Percentiles rank a stretch among this genome's conserved stretches.
Conservation (phyloP, 805 yeast species). For the Ogataea sp. region DNA sequence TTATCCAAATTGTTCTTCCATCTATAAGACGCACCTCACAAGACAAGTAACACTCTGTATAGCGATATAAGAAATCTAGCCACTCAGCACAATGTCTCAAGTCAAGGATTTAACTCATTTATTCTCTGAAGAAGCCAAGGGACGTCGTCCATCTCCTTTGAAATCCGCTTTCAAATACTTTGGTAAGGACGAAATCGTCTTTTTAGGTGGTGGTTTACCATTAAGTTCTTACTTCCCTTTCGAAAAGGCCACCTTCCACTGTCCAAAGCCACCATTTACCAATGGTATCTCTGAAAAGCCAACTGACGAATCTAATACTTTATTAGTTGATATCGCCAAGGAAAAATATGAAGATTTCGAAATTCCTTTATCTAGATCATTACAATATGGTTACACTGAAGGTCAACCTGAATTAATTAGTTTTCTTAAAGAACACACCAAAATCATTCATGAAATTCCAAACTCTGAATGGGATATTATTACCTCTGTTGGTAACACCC, state of each 20-base stretch:
- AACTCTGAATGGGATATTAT: slow-evolving; percentile 71
- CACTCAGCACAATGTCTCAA: background rate
- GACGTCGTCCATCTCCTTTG: slow-evolving; percentile 72
- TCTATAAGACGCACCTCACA: no score
- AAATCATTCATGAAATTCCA: slow-evolving; percentile 38
- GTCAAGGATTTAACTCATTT: slow-evolving; percentile 64
- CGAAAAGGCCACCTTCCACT: slow-evolving; percentile 59
- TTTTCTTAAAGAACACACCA: slow-evolving; percentile 73
- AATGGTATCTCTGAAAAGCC: slow-evolving; percentile 69
- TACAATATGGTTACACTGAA: slow-evolving; percentile 84
- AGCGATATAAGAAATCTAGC: background rate
- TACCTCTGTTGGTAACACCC: slow-evolving; percentile 80
- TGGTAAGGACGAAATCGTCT: slow-evolving; percentile 66
- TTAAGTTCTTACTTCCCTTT: slow-evolving; percentile 88
- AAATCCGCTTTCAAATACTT: slow-evolving; percentile 79
- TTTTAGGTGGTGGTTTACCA: slow-evolving; percentile 95
- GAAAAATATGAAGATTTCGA: slow-evolving; percentile 42
- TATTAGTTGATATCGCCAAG: slow-evolving; percentile 26
- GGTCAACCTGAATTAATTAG: slow-evolving; percentile 68
- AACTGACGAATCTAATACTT: slow-evolving; percentile 30
- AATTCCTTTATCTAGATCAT: slow-evolving; percentile 72
- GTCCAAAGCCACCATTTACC: slow-evolving; percentile 75
- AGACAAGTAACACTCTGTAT: no score
- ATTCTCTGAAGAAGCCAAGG: slow-evolving; percentile 68
- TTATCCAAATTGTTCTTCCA: no score